Base-by-base conservation (phyloP, 495 filamentous ascomycete genomes). In the Neurospora sp. region DNA sequence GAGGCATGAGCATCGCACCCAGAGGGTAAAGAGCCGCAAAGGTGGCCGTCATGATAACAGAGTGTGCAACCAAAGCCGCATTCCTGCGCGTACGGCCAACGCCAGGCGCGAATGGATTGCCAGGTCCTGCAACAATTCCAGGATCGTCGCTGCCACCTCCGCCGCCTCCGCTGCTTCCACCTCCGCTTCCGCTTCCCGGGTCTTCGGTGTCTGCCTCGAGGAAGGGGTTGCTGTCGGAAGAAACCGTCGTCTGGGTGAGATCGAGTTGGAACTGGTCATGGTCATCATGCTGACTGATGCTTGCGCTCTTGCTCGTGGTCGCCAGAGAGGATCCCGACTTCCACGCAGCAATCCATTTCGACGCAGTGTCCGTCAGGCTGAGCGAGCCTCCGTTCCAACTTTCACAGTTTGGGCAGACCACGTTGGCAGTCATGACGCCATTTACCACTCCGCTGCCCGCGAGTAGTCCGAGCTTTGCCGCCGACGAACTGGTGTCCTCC, bases 311-410 rank as follows among this genome's bases (percentile, higher is more conserved):
- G 70, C 84, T 84, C 12, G 85, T 83, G 12, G 88, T 87, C 41
- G 87, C 83, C 65, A 95, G 76, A 1, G 90, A 74, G 0, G 79
- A 77, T 5, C 93, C 91, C 14, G 79, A 75, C 71, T 88, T 89
- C 79, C 86, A 85, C 2, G 90, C 91, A 76, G 85, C 90, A 74
- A 97, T 91, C 88, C 91, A 95, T 14, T 81, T 76, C 22, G 86
- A 85, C 8, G 75, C 79, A 1, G 83, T 78, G 74, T 85, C 76
- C 27, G 74, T 84, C n/a, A 88, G 83, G 12, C 77, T 82, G 86
- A 91, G 89, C 73, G 79, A 79, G 4, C 92, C 93, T 40, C 83
- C 89, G 69, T 84, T 81, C 80, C 88, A 90, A 77, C 79, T 74
- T 42, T 83, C 79, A 73, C 85, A 85, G 75, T 84, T 84, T 27